Percentiles rank a stretch among this genome's conserved stretches.
These are phyloP conservation scores for Solanum ossicruentum DNA, from an alignment of 257 asterid genomes.

Conservation along the genomic window DNA sequence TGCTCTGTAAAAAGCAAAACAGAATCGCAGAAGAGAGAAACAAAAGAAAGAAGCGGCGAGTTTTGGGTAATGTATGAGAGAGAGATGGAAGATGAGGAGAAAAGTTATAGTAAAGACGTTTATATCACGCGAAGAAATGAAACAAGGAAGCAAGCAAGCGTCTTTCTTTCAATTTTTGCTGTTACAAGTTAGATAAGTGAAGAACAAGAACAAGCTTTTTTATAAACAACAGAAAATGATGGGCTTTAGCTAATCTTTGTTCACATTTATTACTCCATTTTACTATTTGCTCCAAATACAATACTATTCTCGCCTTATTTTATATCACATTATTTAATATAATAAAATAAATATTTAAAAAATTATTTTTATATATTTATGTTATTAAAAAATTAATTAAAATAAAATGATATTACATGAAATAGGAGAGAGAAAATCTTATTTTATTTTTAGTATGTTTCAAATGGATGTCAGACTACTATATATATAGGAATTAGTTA, in stretches of 20 bases:
- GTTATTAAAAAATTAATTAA: no score
- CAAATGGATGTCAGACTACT: no score
- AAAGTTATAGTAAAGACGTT: background rate
- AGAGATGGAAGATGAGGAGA: background rate
- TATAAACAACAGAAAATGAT: background rate
- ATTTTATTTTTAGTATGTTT: no score
- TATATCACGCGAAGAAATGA: background rate
- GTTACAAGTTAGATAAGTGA: background rate
- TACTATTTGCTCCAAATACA: no score
- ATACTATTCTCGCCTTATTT: accelerated
- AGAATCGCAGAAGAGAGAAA: background rate
- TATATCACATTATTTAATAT: no score
- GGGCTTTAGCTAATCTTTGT: no score
- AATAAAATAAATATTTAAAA: no score
- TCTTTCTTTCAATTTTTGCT: background rate
- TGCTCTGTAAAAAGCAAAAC: background rate
- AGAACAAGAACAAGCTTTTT: background rate
- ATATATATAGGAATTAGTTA: no score
- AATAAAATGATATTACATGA: no score
- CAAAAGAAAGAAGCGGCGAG: background rate
- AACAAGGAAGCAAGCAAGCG: background rate
- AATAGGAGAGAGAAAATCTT: no score
- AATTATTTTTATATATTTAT: no score
- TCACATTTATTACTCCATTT: no score
- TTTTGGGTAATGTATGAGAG: background rate